Percentiles rank a stretch among this genome's conserved stretches.
These are phyloP conservation scores for Letharia columbiana DNA, from an alignment of 495 filamentous ascomycete genomes.

Conservation along the genomic window DNA sequence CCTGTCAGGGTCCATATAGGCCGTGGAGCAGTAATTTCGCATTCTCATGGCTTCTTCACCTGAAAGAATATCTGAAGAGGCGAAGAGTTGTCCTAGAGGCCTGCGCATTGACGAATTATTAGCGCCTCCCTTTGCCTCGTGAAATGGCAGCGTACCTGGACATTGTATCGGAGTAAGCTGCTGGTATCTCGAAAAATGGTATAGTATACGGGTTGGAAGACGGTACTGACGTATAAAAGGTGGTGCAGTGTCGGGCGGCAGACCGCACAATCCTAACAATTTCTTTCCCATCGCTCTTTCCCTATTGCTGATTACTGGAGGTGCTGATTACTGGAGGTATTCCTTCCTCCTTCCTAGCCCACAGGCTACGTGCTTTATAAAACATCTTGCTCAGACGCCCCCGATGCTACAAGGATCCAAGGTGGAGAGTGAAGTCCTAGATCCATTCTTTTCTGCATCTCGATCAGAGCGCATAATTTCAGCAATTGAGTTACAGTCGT, in stretches of 20 bases:
- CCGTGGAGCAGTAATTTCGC: not conserved
- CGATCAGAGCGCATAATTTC: not conserved
- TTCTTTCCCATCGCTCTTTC: not conserved
- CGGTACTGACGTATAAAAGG: not conserved
- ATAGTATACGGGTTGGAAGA: not conserved
- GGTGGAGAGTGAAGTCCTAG: not conserved
- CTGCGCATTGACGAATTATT: not conserved
- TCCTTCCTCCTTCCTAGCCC: not conserved
- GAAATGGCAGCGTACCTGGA: not conserved
- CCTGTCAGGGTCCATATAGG: not conserved
- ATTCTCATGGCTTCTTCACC: not conserved
- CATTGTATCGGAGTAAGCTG: not conserved
- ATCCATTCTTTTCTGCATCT: not conserved
- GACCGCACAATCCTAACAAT: not conserved
- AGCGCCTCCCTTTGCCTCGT: not conserved
- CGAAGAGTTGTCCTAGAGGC: not conserved
- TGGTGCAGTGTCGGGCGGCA: not conserved
- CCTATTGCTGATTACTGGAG: not conserved
- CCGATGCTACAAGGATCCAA: not conserved
- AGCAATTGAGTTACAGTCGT: not conserved
- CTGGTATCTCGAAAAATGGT: not conserved
- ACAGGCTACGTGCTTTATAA: not conserved
- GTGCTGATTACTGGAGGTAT: not conserved
- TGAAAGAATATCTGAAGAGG: not conserved
- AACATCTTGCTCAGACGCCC: not conserved